A percentile compares a stretch with the other conserved stretches of the same genome.
Conservation (phyloP, 2,329 filamentous ascomycete species). For the Teratosphaeriaceae sp. region DNA sequence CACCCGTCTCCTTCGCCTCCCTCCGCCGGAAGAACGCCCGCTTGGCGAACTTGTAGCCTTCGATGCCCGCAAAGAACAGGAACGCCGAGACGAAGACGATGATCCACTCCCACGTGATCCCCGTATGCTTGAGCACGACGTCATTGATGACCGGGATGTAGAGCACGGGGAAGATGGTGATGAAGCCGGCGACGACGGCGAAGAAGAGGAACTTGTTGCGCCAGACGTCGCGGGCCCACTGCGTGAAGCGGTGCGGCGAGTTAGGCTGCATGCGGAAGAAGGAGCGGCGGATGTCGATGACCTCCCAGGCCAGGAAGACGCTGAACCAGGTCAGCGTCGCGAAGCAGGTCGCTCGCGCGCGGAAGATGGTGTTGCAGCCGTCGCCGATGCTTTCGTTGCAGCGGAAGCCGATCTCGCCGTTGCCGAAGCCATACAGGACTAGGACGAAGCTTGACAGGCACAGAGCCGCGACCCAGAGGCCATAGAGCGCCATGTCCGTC, state of each 20-base stretch:
- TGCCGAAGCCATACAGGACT: conserved; percentile 38
- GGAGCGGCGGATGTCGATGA: conserved; percentile 39
- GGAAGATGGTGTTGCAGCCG: conserved; percentile 37
- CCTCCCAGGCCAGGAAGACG: conserved; percentile 43
- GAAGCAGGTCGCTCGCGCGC: conserved; percentile 40
- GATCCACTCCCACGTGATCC: conserved; percentile 42
- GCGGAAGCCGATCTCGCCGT: conserved; percentile 36
- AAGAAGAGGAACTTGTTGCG: conserved; percentile 39
- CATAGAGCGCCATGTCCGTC: conserved; percentile 43
- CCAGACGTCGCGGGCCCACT: conserved; percentile 30
- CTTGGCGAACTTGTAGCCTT: conserved; percentile 42
- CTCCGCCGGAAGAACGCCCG: conserved; percentile 12
- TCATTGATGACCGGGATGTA: conserved; percentile 41
- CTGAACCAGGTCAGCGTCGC: conserved; percentile 38
- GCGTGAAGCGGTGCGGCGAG: conserved; percentile 21
- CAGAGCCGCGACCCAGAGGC: conserved; percentile 39
- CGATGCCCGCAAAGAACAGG: conserved; percentile 35
- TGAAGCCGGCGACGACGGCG: conserved; percentile 37
- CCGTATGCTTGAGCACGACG: conserved; percentile 39
- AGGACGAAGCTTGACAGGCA: conserved; percentile 40
- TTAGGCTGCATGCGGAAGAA: conserved; percentile 41
- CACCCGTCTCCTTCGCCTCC: not conserved
- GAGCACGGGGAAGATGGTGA: conserved; percentile 39
- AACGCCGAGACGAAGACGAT: conserved; percentile 36
- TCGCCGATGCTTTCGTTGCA: conserved; percentile 40